These are phyloP conservation scores for Mycena olivaceomarginata DNA, from an alignment of 768 basidiomycete species.

Conservation along the genomic window DNA sequence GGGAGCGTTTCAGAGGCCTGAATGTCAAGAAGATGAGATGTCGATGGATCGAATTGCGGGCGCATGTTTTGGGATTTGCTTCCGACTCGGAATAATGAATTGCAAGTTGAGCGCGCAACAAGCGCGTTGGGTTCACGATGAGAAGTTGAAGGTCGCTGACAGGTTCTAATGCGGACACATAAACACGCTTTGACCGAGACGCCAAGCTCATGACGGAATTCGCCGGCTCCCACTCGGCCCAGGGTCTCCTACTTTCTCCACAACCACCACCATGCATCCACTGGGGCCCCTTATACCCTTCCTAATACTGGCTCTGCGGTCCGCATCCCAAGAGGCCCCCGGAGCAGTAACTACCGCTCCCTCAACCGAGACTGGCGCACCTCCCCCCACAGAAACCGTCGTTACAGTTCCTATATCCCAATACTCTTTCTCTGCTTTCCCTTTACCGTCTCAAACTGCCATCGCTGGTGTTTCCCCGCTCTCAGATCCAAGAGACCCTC, in stretches of 20 bases:
- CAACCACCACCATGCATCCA: conserved; percentile 39
- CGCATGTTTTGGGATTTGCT: neutral
- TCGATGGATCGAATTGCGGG: neutral
- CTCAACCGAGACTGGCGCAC: conserved; percentile 14
- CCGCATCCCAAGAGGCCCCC: conserved; percentile 34
- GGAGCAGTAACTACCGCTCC: conserved; percentile 32
- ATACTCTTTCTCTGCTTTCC: conserved; percentile 75
- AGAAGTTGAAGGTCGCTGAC: neutral
- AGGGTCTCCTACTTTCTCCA: neutral
- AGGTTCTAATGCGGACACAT: too few relatives aligned
- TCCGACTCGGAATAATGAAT: neutral
- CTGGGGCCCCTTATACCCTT: conserved; percentile 30
- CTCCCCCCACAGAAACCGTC: conserved; percentile 33
- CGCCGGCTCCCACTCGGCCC: too few relatives aligned
- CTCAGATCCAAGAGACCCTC: conserved; percentile 75
- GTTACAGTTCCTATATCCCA: conserved; percentile 60
- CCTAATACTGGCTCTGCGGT: conserved; percentile 29
- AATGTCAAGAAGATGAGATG: neutral
- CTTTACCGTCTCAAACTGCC: conserved; percentile 74
- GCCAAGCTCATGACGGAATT: too few relatives aligned
- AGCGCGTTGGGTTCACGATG: neutral
- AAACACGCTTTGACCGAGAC: too few relatives aligned
- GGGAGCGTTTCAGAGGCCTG: neutral
- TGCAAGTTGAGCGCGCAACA: too few relatives aligned
- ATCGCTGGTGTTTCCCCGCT: conserved; percentile 72